Conservation (phyloP, 352 stramenopile genomes). For the Thraustochytrium striatum region DNA sequence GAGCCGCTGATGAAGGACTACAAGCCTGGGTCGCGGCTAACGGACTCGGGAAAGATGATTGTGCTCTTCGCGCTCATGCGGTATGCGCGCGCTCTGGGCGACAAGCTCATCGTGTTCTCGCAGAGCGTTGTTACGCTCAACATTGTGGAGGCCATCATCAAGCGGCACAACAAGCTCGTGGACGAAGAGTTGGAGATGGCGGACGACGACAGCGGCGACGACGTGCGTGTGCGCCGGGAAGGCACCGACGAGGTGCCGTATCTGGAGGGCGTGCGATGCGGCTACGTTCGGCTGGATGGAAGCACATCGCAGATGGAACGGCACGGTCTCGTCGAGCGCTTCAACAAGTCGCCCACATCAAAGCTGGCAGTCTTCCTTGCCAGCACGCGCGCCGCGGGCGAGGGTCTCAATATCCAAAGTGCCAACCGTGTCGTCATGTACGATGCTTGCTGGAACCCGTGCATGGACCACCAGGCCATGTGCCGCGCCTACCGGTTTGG, state of each 20-base stretch:
- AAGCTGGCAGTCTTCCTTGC: conserved; percentile 42
- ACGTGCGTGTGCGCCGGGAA: no score
- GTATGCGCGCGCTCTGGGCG: conserved; percentile 65
- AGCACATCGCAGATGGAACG: neutral
- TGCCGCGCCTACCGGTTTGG: conserved; percentile 84
- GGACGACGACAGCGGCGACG: no score
- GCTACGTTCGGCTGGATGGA: conserved; percentile 43
- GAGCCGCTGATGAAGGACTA: conserved; percentile 4
- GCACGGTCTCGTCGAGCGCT: conserved; percentile 42
- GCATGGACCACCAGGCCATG: conserved; percentile 83
- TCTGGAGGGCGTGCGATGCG: neutral
- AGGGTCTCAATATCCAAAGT: conserved; percentile 76
- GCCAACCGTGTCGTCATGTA: conserved; percentile 84
- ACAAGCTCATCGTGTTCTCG: conserved; percentile 80
- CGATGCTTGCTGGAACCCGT: conserved; percentile 84
- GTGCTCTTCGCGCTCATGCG: conserved; percentile 72
- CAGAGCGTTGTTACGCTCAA: conserved; percentile 79
- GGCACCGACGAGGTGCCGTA: neutral
- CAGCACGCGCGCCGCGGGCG: conserved; percentile 48
- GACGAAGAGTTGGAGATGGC: neutral
- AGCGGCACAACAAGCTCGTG: neutral
- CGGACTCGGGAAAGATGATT: conserved; percentile 75
- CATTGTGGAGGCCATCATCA: conserved; percentile 68
- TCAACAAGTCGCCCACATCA: conserved; percentile 14
- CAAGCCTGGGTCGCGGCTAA: neutral